Evolutionary conservation across 306 rosid genomes (phyloP).

Genomic region (Morella rubra): DNA sequence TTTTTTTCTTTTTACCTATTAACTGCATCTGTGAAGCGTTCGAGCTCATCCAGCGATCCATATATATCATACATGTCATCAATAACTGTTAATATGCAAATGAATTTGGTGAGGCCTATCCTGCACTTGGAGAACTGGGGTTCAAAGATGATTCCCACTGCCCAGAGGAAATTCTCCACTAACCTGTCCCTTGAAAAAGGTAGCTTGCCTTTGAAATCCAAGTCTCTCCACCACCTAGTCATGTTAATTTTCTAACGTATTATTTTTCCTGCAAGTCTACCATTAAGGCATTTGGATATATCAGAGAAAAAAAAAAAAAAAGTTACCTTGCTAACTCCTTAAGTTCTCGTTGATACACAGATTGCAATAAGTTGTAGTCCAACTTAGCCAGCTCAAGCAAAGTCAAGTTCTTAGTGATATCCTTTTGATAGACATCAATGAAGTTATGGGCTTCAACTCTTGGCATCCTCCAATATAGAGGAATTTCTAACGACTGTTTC

Average conservation of each 20-base stretch:
- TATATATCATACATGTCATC: slow-evolving; percentile 38
- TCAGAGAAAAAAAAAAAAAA: not conserved
- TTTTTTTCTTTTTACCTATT: not conserved
- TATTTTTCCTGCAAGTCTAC: not conserved
- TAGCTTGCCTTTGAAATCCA: slow-evolving; percentile 28
- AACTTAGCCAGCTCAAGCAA: slow-evolving; percentile 35
- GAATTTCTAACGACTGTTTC: slow-evolving; percentile 19
- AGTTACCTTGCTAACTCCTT: slow-evolving; percentile 27
- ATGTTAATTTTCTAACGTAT: not conserved
- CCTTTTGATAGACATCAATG: slow-evolving; percentile 22
- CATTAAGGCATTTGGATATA: not conserved
- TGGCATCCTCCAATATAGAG: slow-evolving; percentile 23
- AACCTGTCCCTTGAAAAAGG: slow-evolving; percentile 33
- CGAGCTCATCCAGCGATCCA: slow-evolving; percentile 38
- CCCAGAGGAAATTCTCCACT: slow-evolving; percentile 38
- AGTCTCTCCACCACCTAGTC: slow-evolving; percentile 30
- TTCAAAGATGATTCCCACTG: slow-evolving; percentile 26
- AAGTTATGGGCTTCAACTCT: slow-evolving; percentile 28
- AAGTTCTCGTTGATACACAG: slow-evolving; percentile 22
- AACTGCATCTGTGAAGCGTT: slow-evolving; percentile 28
- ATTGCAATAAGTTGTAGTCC: slow-evolving; percentile 40
- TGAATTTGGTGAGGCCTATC: slow-evolving; percentile 33
- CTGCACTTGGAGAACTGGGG: slow-evolving; percentile 37
- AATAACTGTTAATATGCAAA: slow-evolving; percentile 33
- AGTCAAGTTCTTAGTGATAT: slow-evolving; percentile 3